Evolutionary conservation across 1,284 basidiomycete species (phyloP), one percentile per base, ranked within the genome.

Genomic region (Sanghuangporus sanghuang): DNA sequence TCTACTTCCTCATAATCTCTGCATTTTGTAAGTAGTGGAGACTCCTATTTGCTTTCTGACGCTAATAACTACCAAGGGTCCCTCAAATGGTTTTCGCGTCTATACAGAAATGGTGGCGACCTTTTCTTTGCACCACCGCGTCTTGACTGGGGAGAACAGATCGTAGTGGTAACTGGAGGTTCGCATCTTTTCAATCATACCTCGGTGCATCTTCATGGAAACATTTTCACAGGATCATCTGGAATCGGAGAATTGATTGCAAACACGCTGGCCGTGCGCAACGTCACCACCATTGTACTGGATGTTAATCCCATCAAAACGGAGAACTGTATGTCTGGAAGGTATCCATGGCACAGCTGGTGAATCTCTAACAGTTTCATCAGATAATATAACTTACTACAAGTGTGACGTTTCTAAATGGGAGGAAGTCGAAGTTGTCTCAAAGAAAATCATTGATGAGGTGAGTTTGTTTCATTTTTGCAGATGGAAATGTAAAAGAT

Each of bases 151-250:
- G 83, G 83, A 40, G 86, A 93, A 54, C 91, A 97, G 74, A 85
- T 95, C 65, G 87, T 96, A 2, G 78, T 97, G 32, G 81, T 98
- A 61, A 97, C 95, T 9, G 95, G 95, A 66, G 95, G 94, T 92
- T 64, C 59, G 83, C 67, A 6, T 61, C 12, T 46, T 27, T 63
- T 58, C 44, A 9, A 27, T 7, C 14, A 11, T 14, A 2, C 59
- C 21, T 23, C 16, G 50, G 16, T 57, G 32, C 53, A n/a, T 38
- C 55, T 55, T 11, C 14, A 14, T 32, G 8, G 42, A 67, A 66
- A 54, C 9, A 44, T 18, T 0, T 61, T 32, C 27, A 7, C 67
- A 95, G 95, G 95, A 36, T 81, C 93, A 2, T 93, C 91, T 14
- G 96, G 96, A 4, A 82, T 98, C 27, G 96, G 96, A 21, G 89